Base-by-base conservation (phyloP, 768 basidiomycete species). In the Tulasnella sp. region DNA sequence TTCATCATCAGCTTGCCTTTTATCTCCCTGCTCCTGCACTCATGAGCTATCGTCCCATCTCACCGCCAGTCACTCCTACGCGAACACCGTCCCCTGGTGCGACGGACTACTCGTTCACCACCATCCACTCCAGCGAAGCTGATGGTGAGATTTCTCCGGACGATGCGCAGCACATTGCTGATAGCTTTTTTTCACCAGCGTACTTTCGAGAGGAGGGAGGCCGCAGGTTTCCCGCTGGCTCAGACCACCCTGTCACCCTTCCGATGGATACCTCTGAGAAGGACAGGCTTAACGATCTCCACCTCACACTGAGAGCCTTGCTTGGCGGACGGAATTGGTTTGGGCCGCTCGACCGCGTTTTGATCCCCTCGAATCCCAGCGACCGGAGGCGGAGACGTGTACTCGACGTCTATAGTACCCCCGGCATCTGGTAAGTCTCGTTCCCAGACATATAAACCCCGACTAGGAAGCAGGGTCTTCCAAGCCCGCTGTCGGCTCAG, bases 191-290 rank as follows among this genome's bases (percentile, higher is more conserved):
- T 37, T 46, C 70, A 44, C n/a, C 42, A 77, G 77, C 77, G 10
- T 77, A 77, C 77, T 77, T 77, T 44, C 77, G 77, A 29, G 77
- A 77, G 35, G 77, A 77, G 55, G 77, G 69, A 40, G 77, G 77
- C 70, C 77, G 77, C 42, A 44, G 70, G 39, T 77, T 77, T 40
- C 77, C 77, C 37, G 77, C 55, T 70, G 77, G 77, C 44, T 70
- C 77, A 20, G 77, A 77, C 71, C 77, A 77, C 42, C 77, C 77
- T 7, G 70, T 69, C 20, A 48, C 77, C 9, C 44, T 77, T n/a
- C 77, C 77, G 13, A 48, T 77, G 44, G 77, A 77, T 37, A 46
- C 61, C 26, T 67, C 69, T 29, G 77, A 77, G 71, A 44, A 39
- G 42, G 46, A 77, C 69, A 71, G 77, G 15, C 70, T 77, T 10